A percentile compares a stretch with the other conserved stretches of the same genome.
Conservation (phyloP, 176 grass and related monocot genomes). For the Metroxylon sagu region DNA sequence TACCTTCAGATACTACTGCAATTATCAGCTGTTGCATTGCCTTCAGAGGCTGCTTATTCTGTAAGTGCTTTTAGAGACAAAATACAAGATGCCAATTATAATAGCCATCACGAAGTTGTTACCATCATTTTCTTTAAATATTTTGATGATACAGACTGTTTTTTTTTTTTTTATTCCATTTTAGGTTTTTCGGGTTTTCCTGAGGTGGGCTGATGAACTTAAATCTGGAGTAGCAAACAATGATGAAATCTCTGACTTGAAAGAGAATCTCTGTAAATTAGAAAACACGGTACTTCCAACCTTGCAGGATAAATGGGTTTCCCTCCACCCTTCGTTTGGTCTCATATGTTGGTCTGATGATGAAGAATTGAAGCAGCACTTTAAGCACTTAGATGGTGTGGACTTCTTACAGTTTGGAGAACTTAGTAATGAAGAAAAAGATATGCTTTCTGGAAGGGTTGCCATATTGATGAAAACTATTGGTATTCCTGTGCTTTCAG, state of each 20-base stretch:
- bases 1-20: constrained; percentile 68
- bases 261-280: constrained; percentile 67
- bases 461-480: constrained; percentile 54
- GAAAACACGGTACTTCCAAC: constrained; percentile 81
- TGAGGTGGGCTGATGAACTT: constrained; percentile 68
- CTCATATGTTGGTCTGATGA: constrained; percentile 91
- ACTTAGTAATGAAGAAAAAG: constrained; percentile 49
- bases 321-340: constrained; percentile 84
- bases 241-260: constrained; percentile 51
- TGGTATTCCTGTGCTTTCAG: constrained; percentile 76
- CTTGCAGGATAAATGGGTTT: constrained; percentile 80
- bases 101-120: neutral
- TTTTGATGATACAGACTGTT: neutral
- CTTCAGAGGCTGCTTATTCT: constrained; percentile 56
- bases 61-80: constrained; percentile 31
- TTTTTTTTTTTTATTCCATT: constrained; percentile 15
- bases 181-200: constrained; percentile 74
- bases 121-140: neutral
- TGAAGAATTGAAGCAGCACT: constrained; percentile 59
- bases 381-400: constrained; percentile 42
- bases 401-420: constrained; percentile 61
- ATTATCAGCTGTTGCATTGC: constrained; percentile 51
- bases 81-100: too few relatives aligned
- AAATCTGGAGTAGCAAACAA: constrained; percentile 36
- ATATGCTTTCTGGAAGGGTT: constrained; percentile 49